Percentiles rank a stretch among this genome's conserved stretches.
Evolutionary conservation across 306 rosid genomes (phyloP).

Genomic region (Fragaria iinumae): DNA sequence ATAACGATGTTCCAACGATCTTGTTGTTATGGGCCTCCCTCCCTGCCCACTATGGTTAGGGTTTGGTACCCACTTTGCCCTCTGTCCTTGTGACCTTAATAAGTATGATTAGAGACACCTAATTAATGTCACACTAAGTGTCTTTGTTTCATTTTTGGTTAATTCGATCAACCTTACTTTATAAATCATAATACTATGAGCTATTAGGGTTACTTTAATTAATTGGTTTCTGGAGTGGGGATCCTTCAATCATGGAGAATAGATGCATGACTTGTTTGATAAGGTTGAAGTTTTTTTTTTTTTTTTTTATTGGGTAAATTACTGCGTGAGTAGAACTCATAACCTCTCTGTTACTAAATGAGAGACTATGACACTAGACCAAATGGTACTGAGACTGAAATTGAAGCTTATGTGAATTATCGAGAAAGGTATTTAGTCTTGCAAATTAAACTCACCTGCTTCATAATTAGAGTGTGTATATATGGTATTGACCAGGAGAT

Average conservation of each 20-base stretch:
- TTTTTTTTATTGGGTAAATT: too few species aligned
- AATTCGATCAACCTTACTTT: background rate
- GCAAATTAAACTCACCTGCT: background rate
- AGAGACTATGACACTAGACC: too few species aligned
- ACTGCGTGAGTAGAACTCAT: too few species aligned
- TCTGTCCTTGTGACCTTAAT: background rate
- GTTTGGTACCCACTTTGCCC: background rate
- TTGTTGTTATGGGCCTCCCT: background rate
- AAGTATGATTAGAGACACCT: background rate
- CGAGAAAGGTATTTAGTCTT: background rate
- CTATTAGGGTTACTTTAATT: too few species aligned
- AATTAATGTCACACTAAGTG: background rate
- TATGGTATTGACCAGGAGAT: background rate
- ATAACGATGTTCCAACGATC: constrained; percentile 5
- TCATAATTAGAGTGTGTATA: background rate
- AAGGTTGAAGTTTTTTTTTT: too few species aligned
- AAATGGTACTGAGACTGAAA: too few species aligned
- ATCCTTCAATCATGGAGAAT: too few species aligned
- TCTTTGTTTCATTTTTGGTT: background rate
- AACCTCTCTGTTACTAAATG: rapidly evolving
- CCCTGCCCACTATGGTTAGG: background rate
- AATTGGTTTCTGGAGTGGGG: background rate
- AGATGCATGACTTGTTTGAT: too few species aligned
- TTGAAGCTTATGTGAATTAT: background rate
- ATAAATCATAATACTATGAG: too few species aligned